Evolutionary conservation across 345 rosid species (phyloP).

Genomic region (Hibiscus mutabilis): DNA sequence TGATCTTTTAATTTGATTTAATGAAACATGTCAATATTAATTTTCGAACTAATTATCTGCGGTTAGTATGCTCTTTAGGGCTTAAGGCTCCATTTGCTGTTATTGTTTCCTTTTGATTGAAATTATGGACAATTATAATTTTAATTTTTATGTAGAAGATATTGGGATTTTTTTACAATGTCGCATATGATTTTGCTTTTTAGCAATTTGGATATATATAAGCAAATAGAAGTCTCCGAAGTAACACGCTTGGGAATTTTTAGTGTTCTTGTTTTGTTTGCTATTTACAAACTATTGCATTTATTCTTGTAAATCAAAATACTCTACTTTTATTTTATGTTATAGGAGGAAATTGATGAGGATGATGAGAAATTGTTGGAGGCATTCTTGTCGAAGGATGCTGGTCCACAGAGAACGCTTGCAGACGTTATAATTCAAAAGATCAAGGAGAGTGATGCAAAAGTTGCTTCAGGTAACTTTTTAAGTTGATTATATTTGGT

Average conservation of each 20-base stretch:
- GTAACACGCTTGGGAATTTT: background rate
- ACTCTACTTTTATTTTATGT: background rate
- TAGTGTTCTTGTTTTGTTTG: background rate
- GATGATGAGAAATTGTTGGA: slow-evolving; percentile 79
- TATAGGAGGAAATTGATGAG: slow-evolving; percentile 67
- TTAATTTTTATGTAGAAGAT: background rate
- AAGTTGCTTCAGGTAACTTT: slow-evolving; percentile 52
- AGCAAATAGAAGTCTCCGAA: background rate
- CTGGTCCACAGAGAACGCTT: slow-evolving; percentile 63
- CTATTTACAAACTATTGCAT: background rate
- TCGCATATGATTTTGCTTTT: background rate
- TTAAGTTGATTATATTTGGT: background rate
- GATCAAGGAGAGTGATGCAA: slow-evolving; percentile 51
- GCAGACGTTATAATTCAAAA: slow-evolving; percentile 67
- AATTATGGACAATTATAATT: background rate
- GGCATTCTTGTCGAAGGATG: slow-evolving; percentile 62
- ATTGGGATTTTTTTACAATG: background rate
- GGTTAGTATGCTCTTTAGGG: background rate
- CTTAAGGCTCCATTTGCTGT: background rate
- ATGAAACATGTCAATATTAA: background rate
- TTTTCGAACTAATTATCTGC: background rate
- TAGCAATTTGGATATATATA: too few relatives aligned
- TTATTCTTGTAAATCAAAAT: background rate
- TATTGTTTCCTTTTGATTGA: background rate
- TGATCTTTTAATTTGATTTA: background rate